Conservation (phyloP, 176 grass and related monocot species). For the Canna indica region DNA sequence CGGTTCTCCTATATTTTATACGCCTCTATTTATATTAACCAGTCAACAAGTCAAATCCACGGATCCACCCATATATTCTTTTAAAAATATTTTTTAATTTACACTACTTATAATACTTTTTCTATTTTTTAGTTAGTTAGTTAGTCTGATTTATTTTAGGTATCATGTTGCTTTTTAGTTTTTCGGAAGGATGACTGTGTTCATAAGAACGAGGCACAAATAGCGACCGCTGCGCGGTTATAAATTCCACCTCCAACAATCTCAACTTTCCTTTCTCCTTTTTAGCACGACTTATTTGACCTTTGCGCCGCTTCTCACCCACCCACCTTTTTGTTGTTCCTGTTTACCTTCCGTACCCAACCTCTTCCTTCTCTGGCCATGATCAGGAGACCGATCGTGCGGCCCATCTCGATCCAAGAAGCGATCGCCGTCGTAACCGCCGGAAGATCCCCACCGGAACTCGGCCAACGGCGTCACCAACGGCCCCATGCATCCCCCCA, state of each 20-base stretch:
- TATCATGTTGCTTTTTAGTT: neutral
- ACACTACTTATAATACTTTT: neutral
- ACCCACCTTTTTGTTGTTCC: neutral
- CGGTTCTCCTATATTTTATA: too few relatives aligned
- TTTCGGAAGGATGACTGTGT: neutral
- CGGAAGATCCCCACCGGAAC: constrained; percentile 1
- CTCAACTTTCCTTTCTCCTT: neutral
- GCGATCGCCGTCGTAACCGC: constrained; percentile 15
- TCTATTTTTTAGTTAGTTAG: neutral
- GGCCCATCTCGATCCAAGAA: constrained; percentile 13
- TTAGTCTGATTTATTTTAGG: neutral
- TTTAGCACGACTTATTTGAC: neutral
- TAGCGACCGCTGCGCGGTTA: neutral
- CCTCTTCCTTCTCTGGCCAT: constrained; percentile 31
- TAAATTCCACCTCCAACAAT: neutral
- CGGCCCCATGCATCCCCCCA: constrained; percentile 24
- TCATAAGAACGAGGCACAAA: neutral
- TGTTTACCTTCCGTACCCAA: neutral
- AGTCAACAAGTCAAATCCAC: too few relatives aligned
- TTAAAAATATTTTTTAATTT: neutral
- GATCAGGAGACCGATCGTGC: constrained; percentile 46
- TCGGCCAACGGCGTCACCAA: constrained; percentile 16
- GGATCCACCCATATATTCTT: neutral
- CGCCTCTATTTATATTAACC: too few relatives aligned
- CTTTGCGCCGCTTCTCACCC: neutral